phyloP scores from a whole-genome alignment of 2,329 filamentous ascomycete species.

The Arthroderma uncinatum region DNA sequence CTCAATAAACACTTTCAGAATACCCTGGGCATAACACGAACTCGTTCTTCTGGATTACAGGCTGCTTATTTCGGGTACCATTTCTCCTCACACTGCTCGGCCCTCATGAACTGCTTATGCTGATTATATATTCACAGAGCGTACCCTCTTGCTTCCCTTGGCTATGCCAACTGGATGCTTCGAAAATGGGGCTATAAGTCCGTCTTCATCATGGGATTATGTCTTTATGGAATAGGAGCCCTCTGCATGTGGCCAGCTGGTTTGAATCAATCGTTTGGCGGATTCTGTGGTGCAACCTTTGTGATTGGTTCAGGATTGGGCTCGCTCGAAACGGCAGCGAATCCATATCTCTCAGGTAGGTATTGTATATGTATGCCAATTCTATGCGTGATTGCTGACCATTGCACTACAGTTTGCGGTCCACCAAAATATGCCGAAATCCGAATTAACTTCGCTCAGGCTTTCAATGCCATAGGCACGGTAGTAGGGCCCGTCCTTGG shows the following conservation, averaged over 20 bases:
- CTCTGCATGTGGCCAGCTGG: conserved; percentile 79
- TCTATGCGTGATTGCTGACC: not conserved
- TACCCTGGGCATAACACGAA: conserved; percentile 43
- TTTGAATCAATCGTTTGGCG: conserved; percentile 59
- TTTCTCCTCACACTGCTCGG: not conserved
- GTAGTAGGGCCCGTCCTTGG: conserved; percentile 63
- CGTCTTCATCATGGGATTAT: conserved; percentile 65
- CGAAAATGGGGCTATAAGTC: conserved; percentile 66
- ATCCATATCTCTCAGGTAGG: conserved; percentile 57
- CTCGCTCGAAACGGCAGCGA: conserved; percentile 65
- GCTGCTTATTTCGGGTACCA: conserved; percentile 52
- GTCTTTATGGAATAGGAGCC: conserved; percentile 58
- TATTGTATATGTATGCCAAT: not conserved
- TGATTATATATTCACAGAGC: conserved; percentile 25
- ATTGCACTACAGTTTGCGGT: conserved; percentile 48
- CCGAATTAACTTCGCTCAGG: conserved; percentile 65
- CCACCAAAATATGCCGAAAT: conserved; percentile 64
- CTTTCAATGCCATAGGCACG: conserved; percentile 64
- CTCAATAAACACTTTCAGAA: conserved; percentile 49
- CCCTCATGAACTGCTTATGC: not conserved
- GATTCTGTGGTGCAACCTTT: conserved; percentile 61
- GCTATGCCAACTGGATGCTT: conserved; percentile 49
- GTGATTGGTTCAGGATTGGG: conserved; percentile 63
- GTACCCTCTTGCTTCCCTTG: conserved; percentile 44
- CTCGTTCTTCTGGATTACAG: conserved; percentile 51